Evolutionary conservation across 176 grass and related monocot genomes (phyloP).

Genomic region (Alloteropsis semialata): DNA sequence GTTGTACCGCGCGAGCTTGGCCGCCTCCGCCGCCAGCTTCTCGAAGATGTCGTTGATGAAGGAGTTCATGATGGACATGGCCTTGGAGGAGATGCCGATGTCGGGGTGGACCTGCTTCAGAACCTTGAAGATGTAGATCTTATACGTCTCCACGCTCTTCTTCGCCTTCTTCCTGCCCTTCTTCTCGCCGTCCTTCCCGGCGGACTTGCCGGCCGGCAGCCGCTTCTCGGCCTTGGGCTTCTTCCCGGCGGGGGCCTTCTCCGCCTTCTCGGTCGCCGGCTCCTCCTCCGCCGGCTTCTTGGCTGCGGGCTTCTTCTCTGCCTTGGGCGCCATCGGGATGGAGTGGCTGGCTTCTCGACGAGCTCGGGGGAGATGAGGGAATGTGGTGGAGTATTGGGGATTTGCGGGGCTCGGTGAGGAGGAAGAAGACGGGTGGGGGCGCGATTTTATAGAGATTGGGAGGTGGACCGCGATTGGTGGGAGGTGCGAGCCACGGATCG

Average conservation of each 20-base stretch:
- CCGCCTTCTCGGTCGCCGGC: slow-evolving; percentile 12
- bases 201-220: slow-evolving; percentile 16
- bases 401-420: too few species aligned
- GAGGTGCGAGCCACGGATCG: not conserved
- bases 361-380: not conserved
- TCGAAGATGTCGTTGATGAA: slow-evolving; percentile 95
- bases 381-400: not conserved
- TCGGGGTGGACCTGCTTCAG: slow-evolving; percentile 91
- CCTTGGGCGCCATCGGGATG: slow-evolving; percentile 34
- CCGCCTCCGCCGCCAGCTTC: slow-evolving; percentile 56
- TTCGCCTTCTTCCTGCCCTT: slow-evolving; percentile 19
- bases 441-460: not conserved
- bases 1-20: slow-evolving; percentile 47
- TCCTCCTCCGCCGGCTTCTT: slow-evolving; percentile 41
- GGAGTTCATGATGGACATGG: slow-evolving; percentile 97
- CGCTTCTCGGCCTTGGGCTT: slow-evolving; percentile 44
- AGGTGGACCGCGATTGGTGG: not conserved
- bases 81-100: slow-evolving; percentile 91
- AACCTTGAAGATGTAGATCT: slow-evolving; percentile 98
- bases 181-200: slow-evolving; percentile 26
- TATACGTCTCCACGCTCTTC: slow-evolving; percentile 67
- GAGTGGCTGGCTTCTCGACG: not conserved
- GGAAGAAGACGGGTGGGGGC: fast-evolving
- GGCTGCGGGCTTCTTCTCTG: slow-evolving; percentile 39
- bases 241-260: slow-evolving; percentile 35